Base-by-base conservation (phyloP, 2,329 filamentous ascomycete species). In the Penicillium sp. region DNA sequence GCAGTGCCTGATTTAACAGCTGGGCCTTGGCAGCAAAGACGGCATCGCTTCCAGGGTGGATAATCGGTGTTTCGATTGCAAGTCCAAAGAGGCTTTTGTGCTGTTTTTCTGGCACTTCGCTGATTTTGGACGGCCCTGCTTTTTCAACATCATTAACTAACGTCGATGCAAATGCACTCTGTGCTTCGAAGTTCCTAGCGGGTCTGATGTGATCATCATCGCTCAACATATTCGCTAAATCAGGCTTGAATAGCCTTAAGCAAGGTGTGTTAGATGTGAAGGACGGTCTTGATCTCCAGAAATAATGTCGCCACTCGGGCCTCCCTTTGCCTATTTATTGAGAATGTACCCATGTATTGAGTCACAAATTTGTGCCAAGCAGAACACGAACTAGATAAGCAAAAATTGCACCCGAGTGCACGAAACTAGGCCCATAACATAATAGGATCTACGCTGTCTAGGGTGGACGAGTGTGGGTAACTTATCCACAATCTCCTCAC, bases 1-100 rank as follows among this genome's bases (percentile, higher is more conserved):
- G 29, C 47, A 67, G 31, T 6, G 65, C 64, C 31, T 65, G 56
- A 33, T 66, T 66, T 21, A 67, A 21, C 0, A 66, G 35, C 27
- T 57, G 47, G 0, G 47, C 51, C 41, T 67, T 67, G 6, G 59
- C 56, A 3, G 48, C 52, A 47, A 50, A 61, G 15, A 56, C 53
- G 17, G 52, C 59, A 51, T 59, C 56, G 1, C 48, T 54, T 17
- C 59, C 56, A 23, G 59, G 33, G 38, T 59, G 56, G 19, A 23
- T 50, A 3, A 45, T 37, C 12, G 38, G 49, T 9, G 43, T 54
- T 15, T 48, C 12, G 9, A 57, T 43, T 40, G 23, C 23, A 23
- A 55, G 17, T 1, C 56, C 51, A 21, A 46, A 41, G 13, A 53
- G 29, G 13, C 31, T 54, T 42, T 50, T 54, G 13, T 54, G 41